Evolutionary conservation across 2,329 filamentous ascomycete species (phyloP).

Genomic region (Coleophoma eucalyptorum): DNA sequence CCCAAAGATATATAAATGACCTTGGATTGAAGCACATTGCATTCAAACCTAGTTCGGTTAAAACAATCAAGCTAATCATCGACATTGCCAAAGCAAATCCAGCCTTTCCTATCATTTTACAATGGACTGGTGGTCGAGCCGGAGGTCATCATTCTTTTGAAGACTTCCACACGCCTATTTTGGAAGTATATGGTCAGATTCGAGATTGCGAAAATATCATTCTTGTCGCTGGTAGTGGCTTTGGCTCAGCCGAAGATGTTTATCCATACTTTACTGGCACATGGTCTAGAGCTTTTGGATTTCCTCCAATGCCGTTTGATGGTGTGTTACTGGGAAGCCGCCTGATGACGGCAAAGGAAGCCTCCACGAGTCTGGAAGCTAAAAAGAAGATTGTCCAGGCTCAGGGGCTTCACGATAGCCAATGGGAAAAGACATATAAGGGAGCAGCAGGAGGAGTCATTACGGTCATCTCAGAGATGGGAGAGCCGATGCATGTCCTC

Average conservation of each 20-base stretch:
- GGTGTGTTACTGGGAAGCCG: constrained; percentile 87
- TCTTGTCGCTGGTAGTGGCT: constrained; percentile 85
- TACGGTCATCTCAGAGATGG: constrained; percentile 97
- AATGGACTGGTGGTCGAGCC: constrained; percentile 93
- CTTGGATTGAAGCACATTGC: constrained; percentile 88
- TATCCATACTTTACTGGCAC: constrained; percentile 88
- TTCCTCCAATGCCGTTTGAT: constrained; percentile 91
- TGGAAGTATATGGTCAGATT: constrained; percentile 88
- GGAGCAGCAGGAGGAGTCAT: constrained; percentile 88
- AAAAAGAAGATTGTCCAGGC: constrained; percentile 90
- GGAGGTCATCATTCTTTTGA: constrained; percentile 94
- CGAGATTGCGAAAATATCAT: constrained; percentile 83
- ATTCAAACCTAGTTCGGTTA: constrained; percentile 89
- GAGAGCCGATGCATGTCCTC: constrained; percentile 98
- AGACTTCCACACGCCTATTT: constrained; percentile 88
- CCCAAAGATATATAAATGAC: constrained; percentile 90
- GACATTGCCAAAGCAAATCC: constrained; percentile 95
- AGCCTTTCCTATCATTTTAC: constrained; percentile 84
- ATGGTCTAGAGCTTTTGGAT: constrained; percentile 84
- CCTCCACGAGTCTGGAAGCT: constrained; percentile 78
- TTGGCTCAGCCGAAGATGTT: constrained; percentile 84
- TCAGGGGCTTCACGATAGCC: constrained; percentile 71
- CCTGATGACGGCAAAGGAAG: constrained; percentile 93
- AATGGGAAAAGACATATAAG: constrained; percentile 95
- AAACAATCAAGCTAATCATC: constrained; percentile 84